These are phyloP conservation scores for Coemansia sp. DNA, from an alignment of 192 early-diverging fungal genomes.

Conservation along the genomic window DNA sequence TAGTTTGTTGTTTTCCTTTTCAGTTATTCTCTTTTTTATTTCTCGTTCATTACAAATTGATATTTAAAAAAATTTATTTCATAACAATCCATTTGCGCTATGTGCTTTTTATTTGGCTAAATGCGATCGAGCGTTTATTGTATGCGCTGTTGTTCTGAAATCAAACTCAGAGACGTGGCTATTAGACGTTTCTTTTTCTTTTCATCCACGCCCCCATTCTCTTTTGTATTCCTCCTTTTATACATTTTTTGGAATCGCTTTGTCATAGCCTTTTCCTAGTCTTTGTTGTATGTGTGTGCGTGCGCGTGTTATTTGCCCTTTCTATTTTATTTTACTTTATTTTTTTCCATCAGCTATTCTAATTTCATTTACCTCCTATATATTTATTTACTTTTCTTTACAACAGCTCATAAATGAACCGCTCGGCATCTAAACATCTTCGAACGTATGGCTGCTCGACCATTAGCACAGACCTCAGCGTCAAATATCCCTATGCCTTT, in stretches of 20 bases:
- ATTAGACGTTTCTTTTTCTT: not conserved
- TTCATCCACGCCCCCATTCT: too few species aligned
- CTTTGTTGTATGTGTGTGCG: not conserved
- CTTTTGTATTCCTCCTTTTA: not conserved
- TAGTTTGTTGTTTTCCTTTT: not conserved
- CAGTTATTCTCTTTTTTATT: not conserved
- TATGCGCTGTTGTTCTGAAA: not conserved
- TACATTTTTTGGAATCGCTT: not conserved
- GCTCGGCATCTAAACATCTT: slow-evolving; percentile 8
- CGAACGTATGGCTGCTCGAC: slow-evolving; percentile 21
- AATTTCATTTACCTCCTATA: not conserved
- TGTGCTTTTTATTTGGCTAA: not conserved
- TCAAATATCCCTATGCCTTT: slow-evolving; percentile 37
- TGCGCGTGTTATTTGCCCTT: not conserved
- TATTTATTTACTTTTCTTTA: not conserved
- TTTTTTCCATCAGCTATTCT: not conserved
- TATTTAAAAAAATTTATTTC: not conserved
- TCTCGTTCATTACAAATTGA: slow-evolving; percentile 4
- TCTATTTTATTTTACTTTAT: not conserved
- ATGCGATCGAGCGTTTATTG: not conserved
- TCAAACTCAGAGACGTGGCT: not conserved
- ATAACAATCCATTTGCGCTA: not conserved
- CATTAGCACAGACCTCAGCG: slow-evolving; percentile 32
- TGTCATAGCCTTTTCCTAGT: not conserved
- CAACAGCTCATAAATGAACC: slow-evolving; percentile 5